phyloP scores from a whole-genome alignment of 164 flowering plant species.

The Macadamia integrifolia region DNA sequence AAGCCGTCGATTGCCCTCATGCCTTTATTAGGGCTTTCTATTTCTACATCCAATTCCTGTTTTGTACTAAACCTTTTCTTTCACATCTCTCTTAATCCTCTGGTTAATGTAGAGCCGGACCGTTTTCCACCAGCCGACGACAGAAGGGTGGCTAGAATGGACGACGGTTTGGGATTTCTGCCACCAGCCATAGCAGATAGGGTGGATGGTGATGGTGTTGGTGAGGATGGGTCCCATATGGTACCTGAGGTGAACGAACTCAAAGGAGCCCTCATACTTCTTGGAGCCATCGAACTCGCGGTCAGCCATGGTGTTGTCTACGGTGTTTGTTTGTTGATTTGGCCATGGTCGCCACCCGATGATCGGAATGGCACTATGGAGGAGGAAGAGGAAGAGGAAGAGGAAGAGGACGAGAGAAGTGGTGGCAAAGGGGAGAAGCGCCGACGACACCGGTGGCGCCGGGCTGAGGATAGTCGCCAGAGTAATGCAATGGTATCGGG shows the following conservation, averaged over 20 bases:
- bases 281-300: not conserved
- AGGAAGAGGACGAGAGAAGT: not conserved
- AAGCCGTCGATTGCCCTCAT: too few species aligned
- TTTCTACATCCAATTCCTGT: too few species aligned
- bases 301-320: not conserved
- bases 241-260: not conserved
- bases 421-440: not conserved
- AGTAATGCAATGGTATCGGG: too few species aligned
- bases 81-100: slow-evolving; percentile 1
- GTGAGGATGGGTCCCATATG: slow-evolving; percentile 2
- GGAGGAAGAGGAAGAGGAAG: not conserved
- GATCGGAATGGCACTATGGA: not conserved
- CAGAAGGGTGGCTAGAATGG: slow-evolving; percentile 34
- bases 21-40: too few species aligned
- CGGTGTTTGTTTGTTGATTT: not conserved
- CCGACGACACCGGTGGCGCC: not conserved
- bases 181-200: not conserved
- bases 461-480: not conserved
- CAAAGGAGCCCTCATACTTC: not conserved
- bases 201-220: not conserved
- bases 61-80: too few species aligned
- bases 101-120: slow-evolving; percentile 37
- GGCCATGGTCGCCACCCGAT: not conserved
- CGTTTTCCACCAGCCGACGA: slow-evolving; percentile 56
- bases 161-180: slow-evolving; percentile 12